Conservation (phyloP, 352 stramenopile species). For the Globisporangium ultimum region DNA sequence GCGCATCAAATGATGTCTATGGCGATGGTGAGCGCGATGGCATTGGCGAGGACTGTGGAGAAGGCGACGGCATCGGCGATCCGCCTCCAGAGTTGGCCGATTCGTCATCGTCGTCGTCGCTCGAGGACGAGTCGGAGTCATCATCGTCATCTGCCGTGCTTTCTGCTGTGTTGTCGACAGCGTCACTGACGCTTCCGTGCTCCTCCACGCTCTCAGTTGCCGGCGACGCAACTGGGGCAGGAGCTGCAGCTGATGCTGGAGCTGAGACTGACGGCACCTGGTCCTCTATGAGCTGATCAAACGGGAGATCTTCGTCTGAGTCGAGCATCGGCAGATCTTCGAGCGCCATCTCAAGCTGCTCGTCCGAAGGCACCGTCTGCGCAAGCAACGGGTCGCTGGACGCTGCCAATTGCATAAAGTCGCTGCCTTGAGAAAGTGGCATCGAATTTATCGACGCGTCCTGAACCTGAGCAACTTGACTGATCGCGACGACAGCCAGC, state of each 20-base stretch:
- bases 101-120: conserved; percentile 23
- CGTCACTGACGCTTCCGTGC: conserved; percentile 1
- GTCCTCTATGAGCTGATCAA: conserved; percentile 19
- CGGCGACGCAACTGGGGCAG: not conserved
- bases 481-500: too few species aligned
- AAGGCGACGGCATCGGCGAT: conserved; percentile 45
- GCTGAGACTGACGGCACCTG: conserved; percentile 6
- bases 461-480: too few species aligned
- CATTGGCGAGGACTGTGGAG: conserved; percentile 50
- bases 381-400: conserved; percentile 22
- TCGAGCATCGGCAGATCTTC: conserved; percentile 75
- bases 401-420: conserved; percentile 4
- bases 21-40: conserved; percentile 61
- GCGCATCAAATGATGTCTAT: conserved; percentile 8
- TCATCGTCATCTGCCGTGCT: conserved; percentile 27
- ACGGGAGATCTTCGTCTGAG: conserved; percentile 58
- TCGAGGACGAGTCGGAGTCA: conserved; percentile 34
- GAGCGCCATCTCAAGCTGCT: conserved; percentile 67
- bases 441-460: too few species aligned
- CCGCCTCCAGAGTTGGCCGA: conserved; percentile 48
- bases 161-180: conserved; percentile 17
- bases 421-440: not conserved
- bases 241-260: not conserved
- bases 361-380: conserved; percentile 50
- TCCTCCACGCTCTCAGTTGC: not conserved